Evolutionary conservation across 2,329 filamentous ascomycete species (phyloP), one percentile per base, ranked within the genome.

Genomic region (Aspergillus terreus): DNA sequence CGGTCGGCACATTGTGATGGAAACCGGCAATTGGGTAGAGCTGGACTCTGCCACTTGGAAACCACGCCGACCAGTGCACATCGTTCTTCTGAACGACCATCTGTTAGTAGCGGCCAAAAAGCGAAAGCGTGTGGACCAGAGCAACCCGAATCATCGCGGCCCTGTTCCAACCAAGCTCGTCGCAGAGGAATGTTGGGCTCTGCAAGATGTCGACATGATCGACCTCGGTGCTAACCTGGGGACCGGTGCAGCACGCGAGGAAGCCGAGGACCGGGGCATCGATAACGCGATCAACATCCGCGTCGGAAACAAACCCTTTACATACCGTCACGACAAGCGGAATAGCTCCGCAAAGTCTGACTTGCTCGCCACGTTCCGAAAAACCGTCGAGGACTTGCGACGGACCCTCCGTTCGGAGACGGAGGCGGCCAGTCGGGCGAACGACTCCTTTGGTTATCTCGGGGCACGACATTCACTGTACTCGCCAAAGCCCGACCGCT

Each of bases 21-120:
- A 97, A 70, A 95, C 91, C 4, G 88, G 90, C 1, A 83, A 87
- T 44, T 99, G 94, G 94, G 88, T 97, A 53, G 92, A 99, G 74
- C 78, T 99, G 55, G 95, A 99, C 72, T 95, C 94, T 57, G 94
- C 94, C 10, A 99, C 94, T 0, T 97, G 95, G 85, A 96, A 96
- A 71, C 90, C 92, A 4, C 81, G 88, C 57, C 81, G 94, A 40
- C 86, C 91, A 25, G 92, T 97, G 70, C 90, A 95, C 66, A 84
- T 99, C 54, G 92, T 97, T 53, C 73, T 99, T 52, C 79, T 99
- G 2, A 99, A 97, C 67, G 94, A 99, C 65, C 92, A 99, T 70
- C 77, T 99, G 1, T 81, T 99, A 19, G 82, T 99, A 46, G 94
- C 94, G 4, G 90, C 89, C 21, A 85, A 89, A 59, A 96, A 96